Conservation (phyloP, 768 basidiomycete species). For the Boletellus ananas region DNA sequence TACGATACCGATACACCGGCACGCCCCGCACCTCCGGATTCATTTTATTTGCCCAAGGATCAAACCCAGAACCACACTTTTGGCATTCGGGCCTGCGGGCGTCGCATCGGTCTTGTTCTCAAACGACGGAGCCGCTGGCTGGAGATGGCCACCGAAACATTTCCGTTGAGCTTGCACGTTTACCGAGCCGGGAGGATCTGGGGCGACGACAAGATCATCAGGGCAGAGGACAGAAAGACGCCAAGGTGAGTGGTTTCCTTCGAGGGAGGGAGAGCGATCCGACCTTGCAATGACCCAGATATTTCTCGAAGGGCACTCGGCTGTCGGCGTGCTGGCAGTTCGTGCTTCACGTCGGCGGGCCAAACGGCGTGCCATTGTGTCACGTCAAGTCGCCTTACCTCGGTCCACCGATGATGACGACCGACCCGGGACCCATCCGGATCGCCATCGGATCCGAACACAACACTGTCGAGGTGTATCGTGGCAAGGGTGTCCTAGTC, state of each 20-base stretch:
- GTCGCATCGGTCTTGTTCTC: constrained; percentile 5
- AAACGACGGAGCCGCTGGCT: background rate
- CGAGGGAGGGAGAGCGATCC: no score
- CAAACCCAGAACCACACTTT: background rate
- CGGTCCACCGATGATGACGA: constrained; percentile 18
- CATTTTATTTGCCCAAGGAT: background rate
- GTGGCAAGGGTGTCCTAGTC: background rate
- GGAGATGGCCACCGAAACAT: constrained; percentile 1
- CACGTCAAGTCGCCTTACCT: constrained; percentile 27
- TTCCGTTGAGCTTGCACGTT: constrained; percentile 23
- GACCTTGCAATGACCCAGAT: constrained; percentile 13
- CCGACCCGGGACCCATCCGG: constrained; percentile 15
- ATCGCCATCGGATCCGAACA: constrained; percentile 15
- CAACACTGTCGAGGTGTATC: constrained; percentile 10
- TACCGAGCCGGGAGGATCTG: constrained; percentile 28
- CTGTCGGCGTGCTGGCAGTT: constrained; percentile 19
- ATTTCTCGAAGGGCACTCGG: constrained; percentile 22
- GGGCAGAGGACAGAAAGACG: constrained; percentile 25
- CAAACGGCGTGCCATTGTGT: constrained; percentile 20
- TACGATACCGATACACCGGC: background rate
- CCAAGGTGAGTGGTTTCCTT: constrained; percentile 14
- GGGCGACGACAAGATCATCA: constrained; percentile 28
- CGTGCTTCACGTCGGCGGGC: constrained; percentile 16
- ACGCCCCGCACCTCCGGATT: background rate
- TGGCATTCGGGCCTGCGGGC: background rate